Base-by-base conservation (phyloP, 2,329 filamentous ascomycete genomes). In the Knoxdaviesia capensis region DNA sequence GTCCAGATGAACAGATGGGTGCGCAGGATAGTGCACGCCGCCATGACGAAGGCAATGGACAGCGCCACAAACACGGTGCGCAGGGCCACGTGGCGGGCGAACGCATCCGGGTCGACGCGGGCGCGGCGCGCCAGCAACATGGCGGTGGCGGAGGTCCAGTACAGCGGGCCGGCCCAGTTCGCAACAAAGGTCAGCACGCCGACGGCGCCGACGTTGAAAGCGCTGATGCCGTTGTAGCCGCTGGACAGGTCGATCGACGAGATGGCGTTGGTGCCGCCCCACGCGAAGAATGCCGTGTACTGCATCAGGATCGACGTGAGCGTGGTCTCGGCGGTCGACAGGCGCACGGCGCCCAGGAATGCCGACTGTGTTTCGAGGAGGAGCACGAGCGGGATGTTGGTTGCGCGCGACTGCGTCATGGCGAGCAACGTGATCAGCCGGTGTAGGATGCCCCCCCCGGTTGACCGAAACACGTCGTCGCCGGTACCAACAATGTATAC, bases 1-100 rank as follows among this genome's bases (percentile, higher is more conserved):
- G 88, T 96, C 90, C 90, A 98, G 47, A 98, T 87, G 56, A 98
- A 98, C 44, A 98, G 59, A 65, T 98, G 90, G 31, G 83, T 85
- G 49, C 88, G 67, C 54, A 98, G 58, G 6, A 72, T 66, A 39
- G 81, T 86, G 57, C 90, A 98, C 10, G 88, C 86, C 9, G 70
- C 74, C 88, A 96, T 96, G 29, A 94, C 79, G 39, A 75, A 79
- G 3, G 74, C 59, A 42, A 83, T 59, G 48, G 74, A 75, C 1
- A 65, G 63, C 1, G 80, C 68, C 7, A 72, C 63, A 55, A 90
- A 93, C 7, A 79, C 57, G 1, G 86, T 93, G 51, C 82, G 57
- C 36, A 82, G 51, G 1, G 69, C 62, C 1, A 80, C 54, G 54
- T 90, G 77, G 32, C 56, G 59, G 43, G 49, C 54, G 48, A 61